Percentiles rank a stretch among this genome's conserved stretches.
These are phyloP conservation scores for Vitis cinerea DNA, from an alignment of 164 flowering plant genomes.

Conservation along the genomic window DNA sequence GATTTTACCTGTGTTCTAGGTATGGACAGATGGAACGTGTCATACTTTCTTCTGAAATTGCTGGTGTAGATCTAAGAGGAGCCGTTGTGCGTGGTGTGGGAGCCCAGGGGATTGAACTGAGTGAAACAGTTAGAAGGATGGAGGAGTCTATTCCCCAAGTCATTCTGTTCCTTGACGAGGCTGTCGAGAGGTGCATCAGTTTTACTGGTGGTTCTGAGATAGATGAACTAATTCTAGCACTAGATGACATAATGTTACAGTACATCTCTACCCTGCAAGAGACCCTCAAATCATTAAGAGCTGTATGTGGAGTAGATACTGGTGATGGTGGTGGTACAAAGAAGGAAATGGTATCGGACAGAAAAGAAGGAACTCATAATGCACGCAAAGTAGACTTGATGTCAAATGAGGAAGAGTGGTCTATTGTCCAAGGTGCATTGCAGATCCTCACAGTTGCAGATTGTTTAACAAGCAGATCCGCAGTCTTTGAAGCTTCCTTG, in stretches of 20 bases:
- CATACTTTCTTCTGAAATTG: constrained; percentile 86
- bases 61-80: constrained; percentile 87
- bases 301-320: constrained; percentile 80
- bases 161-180: constrained; percentile 88
- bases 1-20: constrained; percentile 37
- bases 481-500: constrained; percentile 97
- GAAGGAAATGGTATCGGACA: constrained; percentile 72
- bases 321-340: constrained; percentile 49
- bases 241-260: constrained; percentile 91
- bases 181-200: constrained; percentile 95
- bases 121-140: constrained; percentile 98
- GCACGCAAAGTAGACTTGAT: constrained; percentile 58
- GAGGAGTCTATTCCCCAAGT: constrained; percentile 99
- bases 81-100: constrained; percentile 91
- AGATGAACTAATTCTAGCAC: constrained; percentile 84
- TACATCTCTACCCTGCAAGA: constrained; percentile 85
- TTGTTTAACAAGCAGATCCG: constrained; percentile 90
- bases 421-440: constrained; percentile 97
- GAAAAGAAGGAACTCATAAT: constrained; percentile 56
- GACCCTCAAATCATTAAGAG: constrained; percentile 81
- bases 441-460: constrained; percentile 96
- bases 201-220: constrained; percentile 98
- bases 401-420: constrained; percentile 99
- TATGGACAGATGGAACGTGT: constrained; percentile 97
- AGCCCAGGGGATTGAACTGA: constrained; percentile 96